phyloP scores from a whole-genome alignment of 2,329 filamentous ascomycete species.

The Ascochyta clinopodiicola region DNA sequence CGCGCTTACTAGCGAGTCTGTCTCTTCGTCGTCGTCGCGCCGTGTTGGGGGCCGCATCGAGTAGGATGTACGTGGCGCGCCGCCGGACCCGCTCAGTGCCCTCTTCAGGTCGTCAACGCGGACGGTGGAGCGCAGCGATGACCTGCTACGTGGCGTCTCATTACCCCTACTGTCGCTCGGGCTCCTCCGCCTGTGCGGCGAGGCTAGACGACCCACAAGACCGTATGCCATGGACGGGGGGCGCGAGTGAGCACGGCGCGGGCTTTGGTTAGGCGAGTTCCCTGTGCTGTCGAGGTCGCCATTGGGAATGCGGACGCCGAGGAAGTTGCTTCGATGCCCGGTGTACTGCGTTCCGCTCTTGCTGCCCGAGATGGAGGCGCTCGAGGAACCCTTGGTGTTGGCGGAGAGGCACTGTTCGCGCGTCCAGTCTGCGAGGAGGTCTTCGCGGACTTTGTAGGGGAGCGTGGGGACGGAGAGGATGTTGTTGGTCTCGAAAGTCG shows the following conservation, averaged over 20 bases:
- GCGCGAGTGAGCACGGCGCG: constrained; percentile 40
- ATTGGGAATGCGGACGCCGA: constrained; percentile 63
- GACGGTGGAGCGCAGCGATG: constrained; percentile 47
- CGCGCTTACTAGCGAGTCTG: constrained; percentile 75
- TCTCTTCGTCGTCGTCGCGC: constrained; percentile 49
- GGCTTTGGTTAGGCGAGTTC: constrained; percentile 42
- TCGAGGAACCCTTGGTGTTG: constrained; percentile 71
- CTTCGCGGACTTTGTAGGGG: constrained; percentile 71
- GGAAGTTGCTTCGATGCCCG: constrained; percentile 48
- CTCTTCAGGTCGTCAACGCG: constrained; percentile 56
- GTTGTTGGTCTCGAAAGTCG: constrained; percentile 7
- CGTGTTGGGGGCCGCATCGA: constrained; percentile 33
- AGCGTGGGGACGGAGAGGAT: constrained; percentile 57
- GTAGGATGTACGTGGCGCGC: constrained; percentile 40
- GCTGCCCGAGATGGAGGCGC: constrained; percentile 78
- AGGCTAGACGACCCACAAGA: constrained; percentile 40
- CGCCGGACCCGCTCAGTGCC: constrained; percentile 49
- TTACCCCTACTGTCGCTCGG: constrained; percentile 21
- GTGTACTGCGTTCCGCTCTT: constrained; percentile 54
- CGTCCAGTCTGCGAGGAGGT: constrained; percentile 81
- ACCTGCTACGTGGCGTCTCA: constrained; percentile 43
- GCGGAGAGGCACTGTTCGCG: constrained; percentile 74
- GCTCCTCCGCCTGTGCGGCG: constrained; percentile 38
- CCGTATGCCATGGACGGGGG: constrained; percentile 45
- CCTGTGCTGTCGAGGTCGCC: constrained; percentile 41